These are phyloP conservation scores for Ceratocystis diversiconidia DNA, from an alignment of 2,329 filamentous ascomycete genomes.

Conservation along the genomic window DNA sequence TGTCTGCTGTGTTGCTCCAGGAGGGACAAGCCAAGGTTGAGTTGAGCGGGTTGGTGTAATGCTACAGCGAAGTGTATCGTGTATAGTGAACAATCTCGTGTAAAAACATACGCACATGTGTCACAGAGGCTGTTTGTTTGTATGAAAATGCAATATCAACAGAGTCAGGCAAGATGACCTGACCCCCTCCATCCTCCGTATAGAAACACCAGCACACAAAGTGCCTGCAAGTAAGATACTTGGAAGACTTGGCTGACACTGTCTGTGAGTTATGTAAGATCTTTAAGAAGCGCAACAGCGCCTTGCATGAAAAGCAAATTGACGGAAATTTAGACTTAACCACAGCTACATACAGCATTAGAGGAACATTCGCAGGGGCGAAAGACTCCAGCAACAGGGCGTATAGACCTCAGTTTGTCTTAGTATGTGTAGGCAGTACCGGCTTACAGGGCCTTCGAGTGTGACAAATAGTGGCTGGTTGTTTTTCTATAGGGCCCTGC, in stretches of 20 bases:
- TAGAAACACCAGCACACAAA: background rate
- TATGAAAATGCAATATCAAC: too few species aligned
- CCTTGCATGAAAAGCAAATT: constrained; percentile 6
- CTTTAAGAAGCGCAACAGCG: background rate
- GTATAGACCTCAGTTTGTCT: background rate
- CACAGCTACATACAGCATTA: too few species aligned
- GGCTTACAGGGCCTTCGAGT: background rate
- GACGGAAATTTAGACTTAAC: background rate
- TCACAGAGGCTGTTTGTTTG: too few species aligned
- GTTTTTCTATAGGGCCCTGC: background rate
- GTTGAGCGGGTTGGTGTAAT: background rate
- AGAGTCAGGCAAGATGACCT: too few species aligned
- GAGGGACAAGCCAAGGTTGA: background rate
- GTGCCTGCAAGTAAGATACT: background rate
- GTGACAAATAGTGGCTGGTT: background rate
- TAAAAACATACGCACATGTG: background rate
- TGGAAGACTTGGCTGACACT: constrained; percentile 7
- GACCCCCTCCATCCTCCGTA: too few species aligned
- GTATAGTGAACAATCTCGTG: background rate
- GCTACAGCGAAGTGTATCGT: background rate
- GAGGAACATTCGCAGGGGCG: too few species aligned
- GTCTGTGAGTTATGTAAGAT: background rate
- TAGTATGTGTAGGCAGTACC: background rate
- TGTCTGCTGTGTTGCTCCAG: background rate
- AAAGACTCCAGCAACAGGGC: too few species aligned